Evolutionary conservation across 2,329 filamentous ascomycete species (phyloP), one percentile per base, ranked within the genome.

Genomic region (Pyrenophora teres): DNA sequence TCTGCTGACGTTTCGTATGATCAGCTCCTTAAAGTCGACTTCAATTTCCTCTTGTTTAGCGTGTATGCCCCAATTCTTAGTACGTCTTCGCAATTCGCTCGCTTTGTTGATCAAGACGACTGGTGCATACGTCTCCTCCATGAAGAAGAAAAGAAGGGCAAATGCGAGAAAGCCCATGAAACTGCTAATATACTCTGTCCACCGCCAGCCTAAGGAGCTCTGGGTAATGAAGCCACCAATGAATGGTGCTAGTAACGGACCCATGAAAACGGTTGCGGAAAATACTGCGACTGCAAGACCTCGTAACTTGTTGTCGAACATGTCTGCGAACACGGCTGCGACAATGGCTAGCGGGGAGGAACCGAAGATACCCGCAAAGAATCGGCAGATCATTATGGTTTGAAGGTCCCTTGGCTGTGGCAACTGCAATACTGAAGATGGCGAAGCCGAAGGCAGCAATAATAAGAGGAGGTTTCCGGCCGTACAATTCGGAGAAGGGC

Each of bases 31-130:
- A 50, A 82, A 72, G 55, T 82, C 79, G 31, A 81, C 74, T 60
- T 82, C 79, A 41, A 82, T 78, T 68, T 81, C 79, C 56, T 82
- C 80, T 44, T 74, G 74, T 61, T 81, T 82, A n/a, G 83, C 83
- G 60, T 85, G 83, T 43, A 85, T 84, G 9, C 82, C 82, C 81
- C 82, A 85, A 55, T 85, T 85, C 65, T 78, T 78, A 1, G 82
- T 85, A 21, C 80, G 68, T 30, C 82, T 76, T 27, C 82, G 74
- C 2, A 85, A 66, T 53, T 83, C 80, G 3, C 76, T 68, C 3
- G 82, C 82, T 62, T 86, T 86, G 13, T 74, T 68, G 32, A 85
- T 78, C 3, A 86, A 74, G 12, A 86, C 80, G 0, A 84, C 76
- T 0, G 83, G 83, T 0, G 82, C 79, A 55, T 85, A 86, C 0